Evolutionary conservation across 768 basidiomycete genomes (phyloP).

Genomic region (Pisolithus marmoratus): DNA sequence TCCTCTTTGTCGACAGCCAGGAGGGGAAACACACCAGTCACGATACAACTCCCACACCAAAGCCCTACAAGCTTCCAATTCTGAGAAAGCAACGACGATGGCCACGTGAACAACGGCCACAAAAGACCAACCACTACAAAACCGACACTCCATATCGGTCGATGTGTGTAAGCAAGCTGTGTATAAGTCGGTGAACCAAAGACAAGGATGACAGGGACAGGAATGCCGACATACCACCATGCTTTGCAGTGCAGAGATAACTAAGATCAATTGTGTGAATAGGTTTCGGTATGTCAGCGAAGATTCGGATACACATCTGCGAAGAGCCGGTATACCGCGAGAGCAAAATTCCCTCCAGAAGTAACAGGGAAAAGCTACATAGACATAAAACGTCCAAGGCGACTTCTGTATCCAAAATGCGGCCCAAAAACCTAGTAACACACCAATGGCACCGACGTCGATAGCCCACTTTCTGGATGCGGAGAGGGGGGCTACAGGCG

Average conservation of each 20-base stretch:
- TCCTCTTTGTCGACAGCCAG: slow-evolving; percentile 71
- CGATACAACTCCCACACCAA: slow-evolving; percentile 49
- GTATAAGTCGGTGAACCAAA: neutral
- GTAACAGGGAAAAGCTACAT: slow-evolving; percentile 68
- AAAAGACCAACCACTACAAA: slow-evolving; percentile 52
- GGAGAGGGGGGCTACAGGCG: slow-evolving; percentile 27
- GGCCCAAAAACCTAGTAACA: slow-evolving; percentile 34
- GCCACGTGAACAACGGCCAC: slow-evolving; percentile 63
- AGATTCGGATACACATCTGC: slow-evolving; percentile 11
- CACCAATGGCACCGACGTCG: slow-evolving; percentile 25
- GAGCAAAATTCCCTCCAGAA: slow-evolving; percentile 62
- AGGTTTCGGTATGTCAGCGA: slow-evolving; percentile 18
- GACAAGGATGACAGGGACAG: neutral
- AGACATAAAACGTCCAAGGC: slow-evolving; percentile 71
- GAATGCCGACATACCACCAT: slow-evolving; percentile 53
- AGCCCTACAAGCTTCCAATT: slow-evolving; percentile 22
- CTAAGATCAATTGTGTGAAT: slow-evolving; percentile 25
- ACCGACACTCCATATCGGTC: slow-evolving; percentile 68
- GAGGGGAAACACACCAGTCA: slow-evolving; percentile 63
- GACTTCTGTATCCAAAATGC: slow-evolving; percentile 57
- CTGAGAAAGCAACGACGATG: slow-evolving; percentile 23
- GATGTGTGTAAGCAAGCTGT: slow-evolving; percentile 65
- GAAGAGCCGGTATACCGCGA: slow-evolving; percentile 16
- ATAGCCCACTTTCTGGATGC: neutral
- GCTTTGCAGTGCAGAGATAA: slow-evolving; percentile 45